Evolutionary conservation across 2,329 filamentous ascomycete genomes (phyloP), one percentile per base, ranked within the genome.

Genomic region (Phoma sp.): DNA sequence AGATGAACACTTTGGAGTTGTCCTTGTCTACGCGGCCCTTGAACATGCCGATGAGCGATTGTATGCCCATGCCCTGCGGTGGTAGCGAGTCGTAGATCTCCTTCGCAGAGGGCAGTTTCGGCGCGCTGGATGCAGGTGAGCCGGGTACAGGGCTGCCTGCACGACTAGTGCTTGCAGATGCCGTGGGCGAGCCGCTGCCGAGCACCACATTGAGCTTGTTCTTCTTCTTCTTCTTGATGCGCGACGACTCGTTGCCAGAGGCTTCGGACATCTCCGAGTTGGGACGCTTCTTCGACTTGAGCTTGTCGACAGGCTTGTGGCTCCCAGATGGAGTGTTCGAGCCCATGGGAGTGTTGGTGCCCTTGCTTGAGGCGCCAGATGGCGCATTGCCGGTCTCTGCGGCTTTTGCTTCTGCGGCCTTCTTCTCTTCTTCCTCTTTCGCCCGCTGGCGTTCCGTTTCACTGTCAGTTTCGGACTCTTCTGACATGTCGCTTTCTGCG

Each of bases 201-300:
- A 80, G 77, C 47, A 79, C 75, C 53, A 79, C 85, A n/a, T 51
- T 55, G 63, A 85, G 72, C 64, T 81, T 84, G 73, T 83, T 84
- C 53, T 79, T 88, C 65, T 84, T 84, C 51, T 79, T 87, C 24
- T 67, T 68, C 79, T 91, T 91, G 77, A 95, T 92, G 62, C 89
- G 88, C 22, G 88, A 86, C 0, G 91, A 94, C 73, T 98, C 94
- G 65, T 93, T 96, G 48, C 92, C 94, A 72, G 92, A 96, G 9
- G 92, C 92, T 72, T 98, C 94, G 2, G 92, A 97, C 29, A 90
- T 82, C 61, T 93, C 89, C 15, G 92, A 96, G 17, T 92, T 92
- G 29, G 91, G 84, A 27, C 94, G 88, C 78, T 97, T 97, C 47
- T 94, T 84, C 67, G 84, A 84, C 51, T 64, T 68, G 49, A 80